Percentiles rank a stretch among this genome's conserved stretches.
Evolutionary conservation across 2,329 filamentous ascomycete species (phyloP).

Genomic region (Stagonosporopsis cucurbitacearum): DNA sequence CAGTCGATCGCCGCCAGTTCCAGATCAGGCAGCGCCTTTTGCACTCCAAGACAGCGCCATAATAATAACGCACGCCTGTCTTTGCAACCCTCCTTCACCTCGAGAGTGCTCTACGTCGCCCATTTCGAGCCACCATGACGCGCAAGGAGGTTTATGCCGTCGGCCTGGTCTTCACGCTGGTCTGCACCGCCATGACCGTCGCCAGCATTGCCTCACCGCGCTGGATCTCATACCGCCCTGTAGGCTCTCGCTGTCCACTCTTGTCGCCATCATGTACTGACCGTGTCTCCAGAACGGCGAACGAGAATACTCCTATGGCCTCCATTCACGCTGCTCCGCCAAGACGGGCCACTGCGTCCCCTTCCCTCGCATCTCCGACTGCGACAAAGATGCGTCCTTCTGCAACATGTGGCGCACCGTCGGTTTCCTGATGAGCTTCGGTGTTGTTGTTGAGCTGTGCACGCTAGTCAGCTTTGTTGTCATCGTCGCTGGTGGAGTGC

Average conservation of each 20-base stretch:
- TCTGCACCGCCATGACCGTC: conserved; percentile 71
- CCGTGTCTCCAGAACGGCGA: conserved; percentile 39
- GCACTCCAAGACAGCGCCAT: not conserved
- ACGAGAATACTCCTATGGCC: conserved; percentile 65
- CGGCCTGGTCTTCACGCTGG: conserved; percentile 56
- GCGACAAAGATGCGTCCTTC: conserved; percentile 73
- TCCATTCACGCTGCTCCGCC: conserved; percentile 81
- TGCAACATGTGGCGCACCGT: conserved; percentile 91
- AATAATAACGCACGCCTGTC: conserved; percentile 11
- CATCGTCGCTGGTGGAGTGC: conserved; percentile 78
- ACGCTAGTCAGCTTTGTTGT: conserved; percentile 80
- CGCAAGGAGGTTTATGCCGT: conserved; percentile 57
- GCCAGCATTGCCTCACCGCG: conserved; percentile 71
- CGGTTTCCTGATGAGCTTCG: conserved; percentile 86
- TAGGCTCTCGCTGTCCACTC: conserved; percentile 21
- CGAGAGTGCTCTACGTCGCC: not conserved
- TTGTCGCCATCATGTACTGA: not conserved
- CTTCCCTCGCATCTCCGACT: conserved; percentile 74
- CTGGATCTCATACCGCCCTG: conserved; percentile 70
- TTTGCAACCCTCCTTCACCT: conserved; percentile 1
- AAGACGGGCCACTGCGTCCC: conserved; percentile 67
- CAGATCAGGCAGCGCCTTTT: conserved; percentile 4
- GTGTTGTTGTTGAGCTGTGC: conserved; percentile 80
- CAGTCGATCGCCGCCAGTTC: conserved; percentile 8
- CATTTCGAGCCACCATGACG: conserved; percentile 50